Evolutionary conservation across 202 grass and related monocot genomes (phyloP).

Genomic region (Carex arenaria): DNA sequence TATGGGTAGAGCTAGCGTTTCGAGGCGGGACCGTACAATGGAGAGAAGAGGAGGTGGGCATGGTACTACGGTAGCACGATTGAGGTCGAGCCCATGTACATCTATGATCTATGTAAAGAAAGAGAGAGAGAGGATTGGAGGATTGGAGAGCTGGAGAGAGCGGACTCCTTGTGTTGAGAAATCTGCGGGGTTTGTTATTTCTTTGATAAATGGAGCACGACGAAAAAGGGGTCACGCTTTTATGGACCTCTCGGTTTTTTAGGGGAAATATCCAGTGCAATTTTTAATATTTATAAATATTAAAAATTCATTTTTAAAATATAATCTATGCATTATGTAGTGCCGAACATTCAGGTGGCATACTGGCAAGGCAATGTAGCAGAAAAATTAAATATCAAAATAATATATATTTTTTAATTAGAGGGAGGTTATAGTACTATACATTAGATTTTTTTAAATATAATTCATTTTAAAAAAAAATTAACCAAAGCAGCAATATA

Average conservation of each 20-base stretch:
- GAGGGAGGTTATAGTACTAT: too few species aligned
- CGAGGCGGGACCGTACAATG: conserved; percentile 52
- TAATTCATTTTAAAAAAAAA: too few species aligned
- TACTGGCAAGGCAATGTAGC: too few species aligned
- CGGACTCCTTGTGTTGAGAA: neutral
- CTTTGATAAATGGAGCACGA: neutral
- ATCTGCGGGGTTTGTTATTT: neutral
- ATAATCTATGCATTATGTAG: too few species aligned
- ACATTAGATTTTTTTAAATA: too few species aligned
- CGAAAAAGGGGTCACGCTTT: neutral
- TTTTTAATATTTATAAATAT: too few species aligned
- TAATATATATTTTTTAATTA: too few species aligned
- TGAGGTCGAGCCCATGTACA: conserved; percentile 8
- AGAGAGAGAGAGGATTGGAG: neutral
- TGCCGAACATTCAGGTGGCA: too few species aligned
- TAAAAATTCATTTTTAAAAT: too few species aligned
- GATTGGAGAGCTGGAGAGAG: neutral
- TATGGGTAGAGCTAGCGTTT: conserved; percentile 16
- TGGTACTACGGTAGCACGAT: neutral
- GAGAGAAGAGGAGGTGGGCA: conserved; percentile 11
- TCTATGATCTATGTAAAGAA: neutral
- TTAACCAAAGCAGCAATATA: too few species aligned
- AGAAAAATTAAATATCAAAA: too few species aligned
- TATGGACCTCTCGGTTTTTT: neutral
- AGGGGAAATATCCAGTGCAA: too few species aligned